Percentiles rank a stretch among this genome's conserved stretches.
phyloP scores from a whole-genome alignment of 2,329 filamentous ascomycete genomes.

The Tolypocladium guangdongense region DNA sequence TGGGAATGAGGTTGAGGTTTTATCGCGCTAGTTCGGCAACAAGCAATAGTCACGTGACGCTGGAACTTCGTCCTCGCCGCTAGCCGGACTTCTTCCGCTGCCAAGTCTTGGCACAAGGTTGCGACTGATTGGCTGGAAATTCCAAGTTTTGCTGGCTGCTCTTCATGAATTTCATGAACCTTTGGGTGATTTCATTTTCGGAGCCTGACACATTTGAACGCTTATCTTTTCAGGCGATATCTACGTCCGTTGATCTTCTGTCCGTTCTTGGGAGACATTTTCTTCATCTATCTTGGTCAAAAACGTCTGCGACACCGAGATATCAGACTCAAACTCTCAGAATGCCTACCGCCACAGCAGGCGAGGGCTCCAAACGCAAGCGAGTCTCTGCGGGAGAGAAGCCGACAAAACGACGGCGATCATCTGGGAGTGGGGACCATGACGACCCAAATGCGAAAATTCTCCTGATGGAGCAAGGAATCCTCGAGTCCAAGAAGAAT shows the following conservation, averaged over 20 bases:
- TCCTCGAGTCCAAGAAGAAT: conserved; percentile 76
- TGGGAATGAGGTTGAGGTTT: conserved; percentile 39
- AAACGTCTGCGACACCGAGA: not conserved
- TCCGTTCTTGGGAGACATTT: not conserved
- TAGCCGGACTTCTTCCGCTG: conserved; percentile 13
- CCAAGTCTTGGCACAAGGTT: conserved; percentile 5
- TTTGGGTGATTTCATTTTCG: not conserved
- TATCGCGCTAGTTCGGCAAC: conserved; percentile 33
- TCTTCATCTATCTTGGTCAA: not conserved
- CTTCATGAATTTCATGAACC: not conserved
- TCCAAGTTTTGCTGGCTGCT: conserved; percentile 2
- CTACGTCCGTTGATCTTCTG: too few species aligned
- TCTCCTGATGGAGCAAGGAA: conserved; percentile 64
- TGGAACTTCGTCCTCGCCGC: conserved; percentile 3
- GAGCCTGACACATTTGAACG: not conserved
- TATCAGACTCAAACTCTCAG: not conserved
- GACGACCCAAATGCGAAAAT: conserved; percentile 54
- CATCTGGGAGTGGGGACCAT: conserved; percentile 30
- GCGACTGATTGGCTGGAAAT: conserved; percentile 2
- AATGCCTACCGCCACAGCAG: conserved; percentile 14
- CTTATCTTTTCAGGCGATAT: not conserved
- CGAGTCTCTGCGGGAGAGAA: conserved; percentile 29
- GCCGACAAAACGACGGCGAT: conserved; percentile 40
- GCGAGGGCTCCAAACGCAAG: conserved; percentile 37
- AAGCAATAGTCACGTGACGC: conserved; percentile 24